phyloP scores from a whole-genome alignment of 768 basidiomycete genomes.

The Hirschioporus abietinus region DNA sequence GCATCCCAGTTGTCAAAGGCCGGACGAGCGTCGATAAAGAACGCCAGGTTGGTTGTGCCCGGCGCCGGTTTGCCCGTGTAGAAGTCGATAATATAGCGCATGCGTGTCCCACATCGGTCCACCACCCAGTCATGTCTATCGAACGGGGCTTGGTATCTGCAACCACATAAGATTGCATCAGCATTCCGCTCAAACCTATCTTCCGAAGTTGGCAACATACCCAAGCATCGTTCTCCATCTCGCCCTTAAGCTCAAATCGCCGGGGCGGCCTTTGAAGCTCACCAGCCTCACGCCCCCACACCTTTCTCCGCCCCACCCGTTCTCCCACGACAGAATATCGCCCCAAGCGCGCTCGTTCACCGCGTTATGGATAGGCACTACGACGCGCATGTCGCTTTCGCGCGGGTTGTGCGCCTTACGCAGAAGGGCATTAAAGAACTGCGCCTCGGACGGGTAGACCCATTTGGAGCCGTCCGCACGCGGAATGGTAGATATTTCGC shows the following conservation, averaged over 20 bases:
- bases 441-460: slow-evolving; percentile 98
- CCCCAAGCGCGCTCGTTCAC: slow-evolving; percentile 94
- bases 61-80: slow-evolving; percentile 69
- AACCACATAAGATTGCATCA: slow-evolving; percentile 11
- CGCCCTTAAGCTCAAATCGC: slow-evolving; percentile 75
- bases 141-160: slow-evolving; percentile 89
- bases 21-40: slow-evolving; percentile 92
- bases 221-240: slow-evolving; percentile 79
- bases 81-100: slow-evolving; percentile 97
- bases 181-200: slow-evolving; percentile 13
- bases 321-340: slow-evolving; percentile 80
- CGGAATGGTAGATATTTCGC: slow-evolving; percentile 88
- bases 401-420: slow-evolving; percentile 90
- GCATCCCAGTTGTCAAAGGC: slow-evolving; percentile 94
- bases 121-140: slow-evolving; percentile 97
- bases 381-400: slow-evolving; percentile 85
- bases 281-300: slow-evolving; percentile 82
- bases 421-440: slow-evolving; percentile 96
- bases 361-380: slow-evolving; percentile 98
- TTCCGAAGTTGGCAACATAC: slow-evolving; percentile 41
- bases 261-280: slow-evolving; percentile 87
- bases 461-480: slow-evolving; percentile 67
- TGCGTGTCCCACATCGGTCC: slow-evolving; percentile 82
- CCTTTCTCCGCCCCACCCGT: slow-evolving; percentile 68
- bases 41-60: slow-evolving; percentile 57